Evolutionary conservation across 2,329 filamentous ascomycete species (phyloP).

Genomic region (Colletotrichum plurivorum): DNA sequence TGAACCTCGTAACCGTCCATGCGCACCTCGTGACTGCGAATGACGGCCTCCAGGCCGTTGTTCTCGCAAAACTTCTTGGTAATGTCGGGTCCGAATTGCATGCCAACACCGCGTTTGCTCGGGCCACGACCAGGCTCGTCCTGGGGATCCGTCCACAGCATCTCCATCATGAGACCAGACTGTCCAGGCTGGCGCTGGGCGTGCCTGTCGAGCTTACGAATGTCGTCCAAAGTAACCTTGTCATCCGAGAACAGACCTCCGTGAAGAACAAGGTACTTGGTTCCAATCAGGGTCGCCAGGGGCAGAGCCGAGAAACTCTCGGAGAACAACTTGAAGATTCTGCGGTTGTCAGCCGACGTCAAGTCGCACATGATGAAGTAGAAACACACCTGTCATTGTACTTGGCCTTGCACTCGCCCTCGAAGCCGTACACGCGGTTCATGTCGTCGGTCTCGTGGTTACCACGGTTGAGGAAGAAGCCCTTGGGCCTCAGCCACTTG

Average conservation of each 20-base stretch:
- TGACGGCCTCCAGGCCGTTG: constrained; percentile 94
- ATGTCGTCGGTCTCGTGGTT: constrained; percentile 99
- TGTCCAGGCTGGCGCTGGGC: constrained; percentile 94
- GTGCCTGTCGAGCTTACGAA: constrained; percentile 92
- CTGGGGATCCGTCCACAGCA: constrained; percentile 99
- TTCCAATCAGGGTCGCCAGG: constrained; percentile 90
- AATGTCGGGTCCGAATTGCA: constrained; percentile 97
- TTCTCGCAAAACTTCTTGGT: constrained; percentile 97
- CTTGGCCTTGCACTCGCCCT: constrained; percentile 98
- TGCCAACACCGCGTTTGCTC: constrained; percentile 95
- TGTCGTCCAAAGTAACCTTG: constrained; percentile 91
- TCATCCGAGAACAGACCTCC: constrained; percentile 97
- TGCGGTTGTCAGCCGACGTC: constrained; percentile 46
- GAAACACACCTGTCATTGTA: constrained; percentile 82
- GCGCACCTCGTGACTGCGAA: constrained; percentile 96
- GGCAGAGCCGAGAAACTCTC: constrained; percentile 97
- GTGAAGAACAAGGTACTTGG: constrained; percentile 92
- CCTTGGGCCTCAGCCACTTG: constrained; percentile 92
- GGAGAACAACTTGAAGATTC: constrained; percentile 96
- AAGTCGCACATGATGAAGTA: background rate
- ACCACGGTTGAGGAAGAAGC: constrained; percentile 95
- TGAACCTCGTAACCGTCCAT: constrained; percentile 99
- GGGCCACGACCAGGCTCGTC: constrained; percentile 87
- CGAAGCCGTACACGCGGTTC: constrained; percentile 98
- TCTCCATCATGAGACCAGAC: constrained; percentile 98